Conservation (phyloP, 1,284 basidiomycete genomes). For the Moesziomyces globuligerus region DNA sequence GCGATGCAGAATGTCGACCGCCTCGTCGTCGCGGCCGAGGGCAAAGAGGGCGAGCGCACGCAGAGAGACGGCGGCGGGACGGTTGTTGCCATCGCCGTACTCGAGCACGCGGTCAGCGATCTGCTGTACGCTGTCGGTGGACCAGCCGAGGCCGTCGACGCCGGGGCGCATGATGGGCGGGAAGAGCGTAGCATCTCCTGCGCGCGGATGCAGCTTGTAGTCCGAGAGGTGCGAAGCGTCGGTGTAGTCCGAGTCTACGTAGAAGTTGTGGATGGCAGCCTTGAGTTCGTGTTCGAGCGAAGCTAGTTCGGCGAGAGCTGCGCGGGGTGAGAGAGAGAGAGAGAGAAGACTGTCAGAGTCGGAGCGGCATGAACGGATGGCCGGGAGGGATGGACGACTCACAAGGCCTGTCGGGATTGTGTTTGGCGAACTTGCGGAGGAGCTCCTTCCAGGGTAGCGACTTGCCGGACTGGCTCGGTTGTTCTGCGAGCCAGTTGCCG, state of each 20-base stretch:
- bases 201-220: conserved; percentile 28
- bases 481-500: conserved; percentile 54
- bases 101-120: conserved; percentile 47
- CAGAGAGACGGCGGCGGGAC: conserved; percentile 36
- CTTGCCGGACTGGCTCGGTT: conserved; percentile 31
- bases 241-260: conserved; percentile 43
- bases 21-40: conserved; percentile 60
- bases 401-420: conserved; percentile 60
- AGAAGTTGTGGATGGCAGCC: conserved; percentile 32
- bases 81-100: conserved; percentile 29
- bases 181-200: conserved; percentile 43
- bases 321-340: background rate
- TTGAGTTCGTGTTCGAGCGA: conserved; percentile 53
- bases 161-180: conserved; percentile 47
- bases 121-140: conserved; percentile 33
- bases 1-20: conserved; percentile 55
- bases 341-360: background rate
- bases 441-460: conserved; percentile 61
- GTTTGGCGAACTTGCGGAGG: conserved; percentile 66
- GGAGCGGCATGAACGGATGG: background rate
- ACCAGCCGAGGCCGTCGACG: conserved; percentile 50
- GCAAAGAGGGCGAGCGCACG: conserved; percentile 56
- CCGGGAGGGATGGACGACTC: conserved; percentile 8
- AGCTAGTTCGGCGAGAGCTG: conserved; percentile 43
- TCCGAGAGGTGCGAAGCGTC: conserved; percentile 54